A percentile compares a stretch with the other conserved stretches of the same genome.
These are phyloP conservation scores for Trichoderma reesei DNA, from an alignment of 495 filamentous ascomycete genomes.

Conservation along the genomic window DNA sequence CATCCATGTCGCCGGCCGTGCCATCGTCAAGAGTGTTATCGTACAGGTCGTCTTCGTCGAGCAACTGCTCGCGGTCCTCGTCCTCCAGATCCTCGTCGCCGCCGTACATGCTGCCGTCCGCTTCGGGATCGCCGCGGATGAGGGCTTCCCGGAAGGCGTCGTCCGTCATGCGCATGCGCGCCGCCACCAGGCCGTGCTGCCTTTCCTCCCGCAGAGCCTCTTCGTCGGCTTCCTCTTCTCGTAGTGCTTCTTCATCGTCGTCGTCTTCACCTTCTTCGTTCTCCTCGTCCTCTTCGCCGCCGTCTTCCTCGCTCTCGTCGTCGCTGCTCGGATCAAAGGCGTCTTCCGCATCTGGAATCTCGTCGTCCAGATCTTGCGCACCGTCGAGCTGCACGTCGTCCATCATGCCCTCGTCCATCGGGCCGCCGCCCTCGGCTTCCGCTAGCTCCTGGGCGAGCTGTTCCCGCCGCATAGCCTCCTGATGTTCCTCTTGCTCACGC, in stretches of 20 bases:
- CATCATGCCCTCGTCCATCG: constrained; percentile 26
- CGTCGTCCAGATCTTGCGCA: constrained; percentile 51
- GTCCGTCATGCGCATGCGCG: constrained; percentile 31
- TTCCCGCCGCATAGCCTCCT: constrained; percentile 58
- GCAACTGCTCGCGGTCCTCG: constrained; percentile 37
- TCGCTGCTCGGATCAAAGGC: constrained; percentile 24
- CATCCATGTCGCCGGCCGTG: constrained; percentile 43
- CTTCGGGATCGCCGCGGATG: constrained; percentile 32
- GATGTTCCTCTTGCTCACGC: constrained; percentile 69
- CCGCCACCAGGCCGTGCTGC: constrained; percentile 6
- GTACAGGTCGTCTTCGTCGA: constrained; percentile 43
- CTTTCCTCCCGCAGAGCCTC: constrained; percentile 6
- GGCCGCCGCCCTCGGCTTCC: constrained; percentile 36
- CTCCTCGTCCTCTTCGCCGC: constrained; percentile 23
- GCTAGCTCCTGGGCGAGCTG: constrained; percentile 55
- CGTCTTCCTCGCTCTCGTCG: constrained; percentile 33
- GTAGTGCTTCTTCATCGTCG: constrained; percentile 18
- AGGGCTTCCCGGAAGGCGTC: constrained; percentile 39
- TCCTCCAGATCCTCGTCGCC: constrained; percentile 37
- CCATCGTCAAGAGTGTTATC: constrained; percentile 21
- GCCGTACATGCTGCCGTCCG: constrained; percentile 26
- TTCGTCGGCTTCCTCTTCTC: constrained; percentile 11
- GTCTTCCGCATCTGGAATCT: constrained; percentile 51
- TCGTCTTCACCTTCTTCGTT: constrained; percentile 25
- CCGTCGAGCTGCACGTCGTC: constrained; percentile 27